phyloP scores from a whole-genome alignment of 208 protist genomes.

The Acanthamoeba healyi region DNA sequence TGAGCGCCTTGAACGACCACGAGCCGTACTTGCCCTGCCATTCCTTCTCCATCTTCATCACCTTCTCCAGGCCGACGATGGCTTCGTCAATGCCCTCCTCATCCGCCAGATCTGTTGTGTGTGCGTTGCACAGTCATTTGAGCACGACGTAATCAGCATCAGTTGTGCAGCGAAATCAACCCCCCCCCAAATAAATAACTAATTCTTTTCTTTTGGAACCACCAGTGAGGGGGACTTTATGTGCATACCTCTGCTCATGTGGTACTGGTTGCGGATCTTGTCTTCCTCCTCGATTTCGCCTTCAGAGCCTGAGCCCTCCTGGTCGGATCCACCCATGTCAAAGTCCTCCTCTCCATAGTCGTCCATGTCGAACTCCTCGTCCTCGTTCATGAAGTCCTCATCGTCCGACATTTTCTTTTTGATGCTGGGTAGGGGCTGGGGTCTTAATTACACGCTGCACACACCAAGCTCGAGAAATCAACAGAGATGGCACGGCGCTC shows the following conservation, averaged over 20 bases:
- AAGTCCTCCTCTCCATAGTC: conserved; percentile 76
- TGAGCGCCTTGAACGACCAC: conserved; percentile 96
- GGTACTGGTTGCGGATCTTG: conserved; percentile 93
- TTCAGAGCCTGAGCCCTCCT: conserved; percentile 76
- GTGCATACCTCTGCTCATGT: conserved; percentile 89
- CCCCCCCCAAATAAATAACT: not conserved
- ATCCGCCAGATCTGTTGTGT: conserved; percentile 64
- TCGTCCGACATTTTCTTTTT: conserved; percentile 50
- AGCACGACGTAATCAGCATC: not conserved
- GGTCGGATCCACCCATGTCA: not conserved
- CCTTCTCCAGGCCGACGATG: conserved; percentile 89
- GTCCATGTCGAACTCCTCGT: conserved; percentile 83
- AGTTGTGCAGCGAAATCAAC: not conserved
- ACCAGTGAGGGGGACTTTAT: not conserved
- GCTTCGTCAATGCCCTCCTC: conserved; percentile 91
- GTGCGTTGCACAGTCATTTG: not conserved
- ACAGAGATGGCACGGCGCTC: not conserved
- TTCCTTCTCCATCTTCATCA: conserved; percentile 91
- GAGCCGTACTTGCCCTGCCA: conserved; percentile 89
- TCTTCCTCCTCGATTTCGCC: conserved; percentile 87
- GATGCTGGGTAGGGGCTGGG: too few relatives aligned
- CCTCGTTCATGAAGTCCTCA: conserved; percentile 62
- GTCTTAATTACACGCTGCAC: not conserved
- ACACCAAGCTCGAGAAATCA: not conserved
- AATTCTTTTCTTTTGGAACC: too few relatives aligned